Evolutionary conservation across 768 basidiomycete genomes (phyloP).

Genomic region (Coprinopsis strossmayeri): DNA sequence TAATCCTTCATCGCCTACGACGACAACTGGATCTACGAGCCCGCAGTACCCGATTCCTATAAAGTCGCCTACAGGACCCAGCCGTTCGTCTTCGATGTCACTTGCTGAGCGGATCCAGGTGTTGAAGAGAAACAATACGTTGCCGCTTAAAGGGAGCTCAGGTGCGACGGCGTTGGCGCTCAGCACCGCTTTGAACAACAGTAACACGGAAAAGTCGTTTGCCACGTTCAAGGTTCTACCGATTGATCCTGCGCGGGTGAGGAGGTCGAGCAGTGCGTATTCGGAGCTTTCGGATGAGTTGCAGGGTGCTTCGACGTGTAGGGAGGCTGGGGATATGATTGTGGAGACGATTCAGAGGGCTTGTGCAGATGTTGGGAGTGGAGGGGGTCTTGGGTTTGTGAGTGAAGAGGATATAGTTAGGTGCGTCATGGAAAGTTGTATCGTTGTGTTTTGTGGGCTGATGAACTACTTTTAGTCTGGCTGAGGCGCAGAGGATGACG

Average conservation of each 20-base stretch:
- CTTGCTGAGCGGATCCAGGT: constrained; percentile 24
- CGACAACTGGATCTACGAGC: constrained; percentile 7
- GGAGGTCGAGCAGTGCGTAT: constrained; percentile 41
- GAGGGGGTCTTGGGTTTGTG: constrained; percentile 41
- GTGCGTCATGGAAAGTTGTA: constrained; percentile 31
- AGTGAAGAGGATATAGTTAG: constrained; percentile 72
- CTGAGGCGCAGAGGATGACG: constrained; percentile 80
- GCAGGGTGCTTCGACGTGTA: constrained; percentile 57
- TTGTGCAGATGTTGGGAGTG: constrained; percentile 56
- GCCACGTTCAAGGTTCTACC: constrained; percentile 80
- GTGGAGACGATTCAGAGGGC: constrained; percentile 64
- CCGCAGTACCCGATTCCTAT: constrained; percentile 15
- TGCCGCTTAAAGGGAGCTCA: too few species aligned
- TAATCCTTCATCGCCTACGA: constrained; percentile 13
- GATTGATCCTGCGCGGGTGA: constrained; percentile 52
- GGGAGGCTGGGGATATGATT: constrained; percentile 70
- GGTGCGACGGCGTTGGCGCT: not conserved
- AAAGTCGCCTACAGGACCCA: constrained; percentile 2
- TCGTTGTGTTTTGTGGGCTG: constrained; percentile 8
- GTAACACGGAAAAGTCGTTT: constrained; percentile 36
- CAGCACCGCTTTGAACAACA: constrained; percentile 5
- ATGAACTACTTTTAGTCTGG: constrained; percentile 41
- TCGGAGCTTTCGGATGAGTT: constrained; percentile 59
- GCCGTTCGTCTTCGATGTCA: not conserved
- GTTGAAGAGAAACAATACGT: not conserved